Evolutionary conservation across 1,139 yeast genomes (phyloP), one percentile per base, ranked within the genome.

Genomic region (Yamadazyma trypodendri): DNA sequence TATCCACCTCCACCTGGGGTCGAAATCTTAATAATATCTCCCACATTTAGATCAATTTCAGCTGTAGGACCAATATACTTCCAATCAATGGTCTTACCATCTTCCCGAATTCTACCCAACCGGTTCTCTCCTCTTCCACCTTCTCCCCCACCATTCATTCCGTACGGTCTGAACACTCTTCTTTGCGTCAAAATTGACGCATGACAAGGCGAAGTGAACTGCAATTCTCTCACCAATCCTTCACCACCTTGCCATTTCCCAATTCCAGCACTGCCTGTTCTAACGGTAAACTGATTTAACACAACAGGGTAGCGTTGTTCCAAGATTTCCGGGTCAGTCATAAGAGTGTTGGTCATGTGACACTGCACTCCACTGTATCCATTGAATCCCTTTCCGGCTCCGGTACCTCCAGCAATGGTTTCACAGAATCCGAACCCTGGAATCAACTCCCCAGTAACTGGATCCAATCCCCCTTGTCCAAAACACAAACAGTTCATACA

Each of bases 1-100:
- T 60, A 75, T 1, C 77, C 81, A 16, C 79, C 81, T 24, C 79
- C 81, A 31, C 81, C 80, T 2, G 81, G 80, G 0, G 80, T 75
- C 43, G 58, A 60, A 12, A 73, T 64, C 31, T 63, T 56, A 24
- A 74, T 46, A 25, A 72, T 56, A 43, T 74, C 79, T 9, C 78
- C 78, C 9, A 44, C 48, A 20, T 43, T 46, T 9, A 56, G 39
- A 15, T 52, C 56, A 18, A 53, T 50, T 36, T 54, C 56, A 3
- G 58, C 58, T 13, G 51, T 41, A 1, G 58, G 48, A 5, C 54
- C 52, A 15, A 54, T 32, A 54, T 57, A 41, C 29, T 48, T 52
- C 56, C 64, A 43, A 36, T 45, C 42, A 40, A 54, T 45, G 14
- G 50, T 50, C 15, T 45, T 45, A 14, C 52, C 52, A 46, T 56